These are phyloP conservation scores for Yamadazyma spencermartinsiae DNA, from an alignment of 1,139 yeast genomes.

Conservation along the genomic window DNA sequence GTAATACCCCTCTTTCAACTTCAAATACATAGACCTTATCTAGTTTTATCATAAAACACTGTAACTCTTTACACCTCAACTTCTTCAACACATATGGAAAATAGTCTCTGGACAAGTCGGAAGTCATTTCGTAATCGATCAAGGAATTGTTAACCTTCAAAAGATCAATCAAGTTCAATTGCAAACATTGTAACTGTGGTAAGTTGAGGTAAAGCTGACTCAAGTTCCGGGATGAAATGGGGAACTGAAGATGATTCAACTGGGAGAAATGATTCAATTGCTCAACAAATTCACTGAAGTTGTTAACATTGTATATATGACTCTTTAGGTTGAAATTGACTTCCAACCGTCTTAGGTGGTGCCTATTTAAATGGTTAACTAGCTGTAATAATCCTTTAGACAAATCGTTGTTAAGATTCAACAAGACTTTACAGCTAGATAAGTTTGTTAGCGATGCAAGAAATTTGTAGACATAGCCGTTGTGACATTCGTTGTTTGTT, in stretches of 20 bases:
- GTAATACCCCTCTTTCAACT: background rate
- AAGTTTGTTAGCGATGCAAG: slow-evolving; percentile 10
- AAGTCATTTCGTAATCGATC: slow-evolving; percentile 8
- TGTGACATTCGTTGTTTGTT: slow-evolving; percentile 20
- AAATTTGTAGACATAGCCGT: slow-evolving; percentile 15
- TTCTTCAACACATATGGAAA: background rate
- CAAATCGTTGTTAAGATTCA: slow-evolving; percentile 9
- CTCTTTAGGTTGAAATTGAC: slow-evolving; percentile 7
- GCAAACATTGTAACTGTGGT: slow-evolving; percentile 6
- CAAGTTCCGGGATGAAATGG: slow-evolving; percentile 47
- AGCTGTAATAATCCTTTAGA: background rate
- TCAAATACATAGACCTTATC: slow-evolving; percentile 2
- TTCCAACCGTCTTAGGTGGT: slow-evolving; percentile 7
- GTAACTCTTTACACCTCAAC: background rate
- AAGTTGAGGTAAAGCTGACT: slow-evolving; percentile 16
- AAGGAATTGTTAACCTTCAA: slow-evolving; percentile 10
- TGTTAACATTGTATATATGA: slow-evolving; percentile 4
- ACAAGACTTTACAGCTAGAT: slow-evolving; percentile 15
- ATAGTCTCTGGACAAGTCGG: background rate
- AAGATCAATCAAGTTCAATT: slow-evolving; percentile 10
- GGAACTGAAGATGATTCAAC: slow-evolving; percentile 4
- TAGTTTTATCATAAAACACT: background rate
- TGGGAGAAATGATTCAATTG: slow-evolving; percentile 7
- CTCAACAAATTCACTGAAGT: slow-evolving; percentile 5
- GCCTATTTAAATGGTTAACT: background rate